Evolutionary conservation across 2,329 filamentous ascomycete genomes (phyloP), one percentile per base, ranked within the genome.

Genomic region (Trichothecium sympodiale): DNA sequence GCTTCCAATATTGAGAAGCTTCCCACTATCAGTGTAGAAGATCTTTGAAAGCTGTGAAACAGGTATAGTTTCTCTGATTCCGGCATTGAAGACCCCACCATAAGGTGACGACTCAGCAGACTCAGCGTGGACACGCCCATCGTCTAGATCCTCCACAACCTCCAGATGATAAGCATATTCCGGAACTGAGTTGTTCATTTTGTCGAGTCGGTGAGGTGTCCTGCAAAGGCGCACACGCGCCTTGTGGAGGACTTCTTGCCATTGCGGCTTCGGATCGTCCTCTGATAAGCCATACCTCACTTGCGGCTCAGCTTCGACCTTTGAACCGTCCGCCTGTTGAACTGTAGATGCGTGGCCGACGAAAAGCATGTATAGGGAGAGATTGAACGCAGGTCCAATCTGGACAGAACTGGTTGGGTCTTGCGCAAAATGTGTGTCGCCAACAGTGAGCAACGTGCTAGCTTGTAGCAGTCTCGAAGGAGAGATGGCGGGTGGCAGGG

Each of bases 201-300:
- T 43, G 39, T 13, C 28, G 33, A 78, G 20, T 6, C 20, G 20
- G 10, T 25, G 10, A 10, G 20, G 82, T 1, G 83, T 73, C 33
- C 88, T 72, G 47, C 82, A 71, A 9, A 98, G 65, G 39, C 87
- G 85, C 10, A 95, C 77, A 28, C 79, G 75, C 14, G 87, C 84
- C 56, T 96, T 98, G 62, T 96, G 88, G 41, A 95, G 80, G 29
- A 94, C 87, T 54, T 98, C 89, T 53, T 96, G 91, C 91, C 91
- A 96, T 1, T 88, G 82, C 0, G 86, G 67, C 44, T 67, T 72
- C 65, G 60, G 78, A 58, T 60, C 82, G 8, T 45, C 39, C 30
- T 51, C 45, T 3, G 48, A 49, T 4, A 57, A 23, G 1, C 54
- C 55, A 30, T 56, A 57, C 14, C 17, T 17, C 29, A 17, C 7